Evolutionary conservation across 768 basidiomycete genomes (phyloP), one percentile per base, ranked within the genome.

Genomic region (Clathrus columnatus): DNA sequence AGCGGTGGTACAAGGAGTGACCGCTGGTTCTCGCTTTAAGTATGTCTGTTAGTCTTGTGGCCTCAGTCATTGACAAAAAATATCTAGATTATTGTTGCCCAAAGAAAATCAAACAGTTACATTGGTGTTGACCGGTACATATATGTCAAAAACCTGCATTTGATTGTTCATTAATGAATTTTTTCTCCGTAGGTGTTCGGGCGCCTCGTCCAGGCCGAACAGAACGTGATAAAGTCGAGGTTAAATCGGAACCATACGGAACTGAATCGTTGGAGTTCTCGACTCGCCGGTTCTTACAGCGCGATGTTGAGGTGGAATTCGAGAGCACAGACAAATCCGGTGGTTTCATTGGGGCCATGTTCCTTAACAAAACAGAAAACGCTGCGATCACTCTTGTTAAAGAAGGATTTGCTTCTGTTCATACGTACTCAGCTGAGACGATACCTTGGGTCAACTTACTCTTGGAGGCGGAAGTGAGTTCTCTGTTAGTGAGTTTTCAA

Each of bases 1-100:
- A 1, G 96, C 87, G 7, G 73, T 95, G 8, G 90, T 98, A 17
- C 94, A 98, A 41, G 96, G 90, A 65, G 92, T 97, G 51, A 84
- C 93, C 42, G 82, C 91, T 30, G 95, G 94, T 24, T 96, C 94
- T 10, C 82, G 95, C 51, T 98, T 94, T 83, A 99, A 93, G 91
- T 90, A 55, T 28, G 73, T 67, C 36, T 18, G 26, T 50, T 52
- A 60, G 36, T 21, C 17, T 30, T 8, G 20, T 20, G 27, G 43
- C n/a, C 16, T 10, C 2, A 11, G 21, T 41, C 11, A 20, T 36
- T 30, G 21, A 23, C 45, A 2, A 30, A 7, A 17, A 55, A 41
- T n/a, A n/a, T 47, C 23, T 29, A 91, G 89, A 65, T 76, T 99
- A 21, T 79, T 83, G 64, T 75, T 93, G 30, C 89, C 90, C 0